A percentile compares a stretch with the other conserved stretches of the same genome.
These are phyloP conservation scores for Mortierella sp. DNA, from an alignment of 371 early-diverging fungal species.

Conservation along the genomic window DNA sequence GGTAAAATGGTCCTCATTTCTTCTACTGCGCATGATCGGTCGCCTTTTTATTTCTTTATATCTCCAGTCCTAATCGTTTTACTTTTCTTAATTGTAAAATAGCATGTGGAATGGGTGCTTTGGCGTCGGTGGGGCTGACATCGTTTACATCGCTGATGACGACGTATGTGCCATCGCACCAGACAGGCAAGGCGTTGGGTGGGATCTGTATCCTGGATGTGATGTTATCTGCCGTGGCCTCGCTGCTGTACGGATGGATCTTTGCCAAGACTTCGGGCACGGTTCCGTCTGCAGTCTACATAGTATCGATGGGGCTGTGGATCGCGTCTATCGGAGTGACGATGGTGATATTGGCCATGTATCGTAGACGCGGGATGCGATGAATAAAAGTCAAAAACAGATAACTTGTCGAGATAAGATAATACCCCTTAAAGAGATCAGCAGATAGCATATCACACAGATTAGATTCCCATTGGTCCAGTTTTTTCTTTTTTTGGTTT, in stretches of 20 bases:
- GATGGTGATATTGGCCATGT: neutral
- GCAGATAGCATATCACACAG: slow-evolving; percentile 15
- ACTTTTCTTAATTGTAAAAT: neutral
- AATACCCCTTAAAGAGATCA: slow-evolving; percentile 4
- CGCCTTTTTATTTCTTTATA: neutral
- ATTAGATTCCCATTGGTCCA: slow-evolving; percentile 6
- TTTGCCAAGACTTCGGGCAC: slow-evolving; percentile 17
- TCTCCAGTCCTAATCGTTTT: neutral
- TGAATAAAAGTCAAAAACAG: neutral
- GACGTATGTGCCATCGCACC: slow-evolving; percentile 17
- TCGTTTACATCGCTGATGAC: slow-evolving; percentile 28
- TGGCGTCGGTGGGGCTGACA: slow-evolving; percentile 12
- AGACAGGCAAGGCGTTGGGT: slow-evolving; percentile 35
- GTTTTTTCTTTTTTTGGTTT: neutral
- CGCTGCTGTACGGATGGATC: slow-evolving; percentile 27
- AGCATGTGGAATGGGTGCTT: slow-evolving; percentile 18
- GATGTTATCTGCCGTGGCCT: neutral
- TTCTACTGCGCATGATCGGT: neutral
- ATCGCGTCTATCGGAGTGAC: neutral
- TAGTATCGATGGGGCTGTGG: slow-evolving; percentile 14
- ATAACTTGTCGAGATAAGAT: neutral
- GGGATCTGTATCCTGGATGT: slow-evolving; percentile 22
- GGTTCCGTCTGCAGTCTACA: slow-evolving; percentile 21
- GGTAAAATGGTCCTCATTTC: neutral
- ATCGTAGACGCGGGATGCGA: slow-evolving; percentile 3